A percentile compares a stretch with the other conserved stretches of the same genome.
Evolutionary conservation across 2,329 filamentous ascomycete genomes (phyloP).

Genomic region (Botryosphaeria dothidea): DNA sequence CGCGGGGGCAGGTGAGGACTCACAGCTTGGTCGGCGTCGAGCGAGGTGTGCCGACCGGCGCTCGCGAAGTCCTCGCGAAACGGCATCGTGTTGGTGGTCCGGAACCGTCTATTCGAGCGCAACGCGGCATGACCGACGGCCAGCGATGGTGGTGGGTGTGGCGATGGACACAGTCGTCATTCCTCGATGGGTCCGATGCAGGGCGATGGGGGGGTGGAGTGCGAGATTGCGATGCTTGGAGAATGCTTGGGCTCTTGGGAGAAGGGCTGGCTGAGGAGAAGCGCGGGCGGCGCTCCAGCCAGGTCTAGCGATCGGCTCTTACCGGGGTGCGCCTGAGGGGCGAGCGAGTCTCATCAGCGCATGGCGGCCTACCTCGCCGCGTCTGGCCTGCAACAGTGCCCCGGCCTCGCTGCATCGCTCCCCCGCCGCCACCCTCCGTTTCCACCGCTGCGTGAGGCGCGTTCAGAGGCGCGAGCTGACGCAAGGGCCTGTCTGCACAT

Average conservation of each 20-base stretch:
- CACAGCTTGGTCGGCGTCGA: constrained; percentile 12
- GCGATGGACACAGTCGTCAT: constrained; percentile 8
- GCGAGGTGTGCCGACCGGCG: constrained; percentile 12
- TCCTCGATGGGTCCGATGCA: constrained; percentile 2
- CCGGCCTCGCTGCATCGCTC: background rate
- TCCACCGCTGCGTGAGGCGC: background rate
- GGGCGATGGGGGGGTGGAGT: constrained; percentile 7
- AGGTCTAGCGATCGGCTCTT: background rate
- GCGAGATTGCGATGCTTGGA: constrained; percentile 16
- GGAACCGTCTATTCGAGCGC: constrained; percentile 9
- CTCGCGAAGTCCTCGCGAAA: constrained; percentile 18
- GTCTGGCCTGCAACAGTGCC: background rate
- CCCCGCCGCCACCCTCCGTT: constrained; percentile 10
- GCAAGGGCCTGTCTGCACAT: constrained; percentile 10
- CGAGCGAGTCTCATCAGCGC: constrained; percentile 1
- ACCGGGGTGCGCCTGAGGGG: constrained; percentile 5
- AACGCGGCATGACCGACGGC: constrained; percentile 16
- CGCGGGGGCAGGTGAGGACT: background rate
- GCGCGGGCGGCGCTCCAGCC: constrained; percentile 4
- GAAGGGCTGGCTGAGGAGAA: constrained; percentile 12
- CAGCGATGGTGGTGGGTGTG: background rate
- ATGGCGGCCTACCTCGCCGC: background rate
- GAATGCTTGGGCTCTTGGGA: constrained; percentile 19
- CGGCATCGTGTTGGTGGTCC: constrained; percentile 16
- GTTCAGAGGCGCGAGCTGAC: constrained; percentile 5